Percentiles rank a stretch among this genome's conserved stretches.
These are phyloP conservation scores for Prorocentrum cordatum DNA, from an alignment of 169 alveolate species.

Conservation along the genomic window DNA sequence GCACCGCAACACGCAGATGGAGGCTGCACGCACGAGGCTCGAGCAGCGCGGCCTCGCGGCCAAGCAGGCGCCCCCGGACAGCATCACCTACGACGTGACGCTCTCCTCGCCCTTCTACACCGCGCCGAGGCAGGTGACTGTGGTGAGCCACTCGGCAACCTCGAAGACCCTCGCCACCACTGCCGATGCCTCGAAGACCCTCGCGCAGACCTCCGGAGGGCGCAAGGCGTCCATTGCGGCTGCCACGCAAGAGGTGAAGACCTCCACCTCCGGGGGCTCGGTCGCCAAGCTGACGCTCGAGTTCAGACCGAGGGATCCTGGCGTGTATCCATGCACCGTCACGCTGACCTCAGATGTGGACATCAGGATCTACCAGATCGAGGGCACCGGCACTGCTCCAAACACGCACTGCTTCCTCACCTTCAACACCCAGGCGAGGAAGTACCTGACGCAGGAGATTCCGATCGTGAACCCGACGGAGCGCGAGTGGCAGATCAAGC, in stretches of 20 bases:
- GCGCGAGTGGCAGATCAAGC: slow-evolving; percentile 83
- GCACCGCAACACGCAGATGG: slow-evolving; percentile 48
- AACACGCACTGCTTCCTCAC: slow-evolving; percentile 81
- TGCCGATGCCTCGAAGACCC: not conserved
- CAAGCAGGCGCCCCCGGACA: slow-evolving; percentile 26
- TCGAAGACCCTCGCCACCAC: not conserved
- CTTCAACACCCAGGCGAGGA: slow-evolving; percentile 82
- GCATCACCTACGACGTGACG: slow-evolving; percentile 46
- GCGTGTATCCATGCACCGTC: slow-evolving; percentile 77
- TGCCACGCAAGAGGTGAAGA: not conserved
- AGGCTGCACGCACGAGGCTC: slow-evolving; percentile 63
- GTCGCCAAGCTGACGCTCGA: slow-evolving; percentile 64
- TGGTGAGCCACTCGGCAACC: not conserved
- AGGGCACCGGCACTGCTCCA: slow-evolving; percentile 82
- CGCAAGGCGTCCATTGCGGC: not conserved
- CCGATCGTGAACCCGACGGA: slow-evolving; percentile 85
- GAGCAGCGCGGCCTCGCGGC: slow-evolving; percentile 32
- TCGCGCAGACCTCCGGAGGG: not conserved
- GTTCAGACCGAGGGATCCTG: slow-evolving; percentile 76
- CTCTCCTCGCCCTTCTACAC: slow-evolving; percentile 48
- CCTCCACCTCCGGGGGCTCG: not conserved
- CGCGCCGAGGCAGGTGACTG: slow-evolving; percentile 43
- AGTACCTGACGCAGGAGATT: slow-evolving; percentile 79
- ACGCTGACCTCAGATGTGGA: slow-evolving; percentile 79
- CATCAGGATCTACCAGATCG: slow-evolving; percentile 80